A percentile compares a stretch with the other conserved stretches of the same genome.
Conservation (phyloP, 2,329 filamentous ascomycete species). For the Hypoxylon sp. region DNA sequence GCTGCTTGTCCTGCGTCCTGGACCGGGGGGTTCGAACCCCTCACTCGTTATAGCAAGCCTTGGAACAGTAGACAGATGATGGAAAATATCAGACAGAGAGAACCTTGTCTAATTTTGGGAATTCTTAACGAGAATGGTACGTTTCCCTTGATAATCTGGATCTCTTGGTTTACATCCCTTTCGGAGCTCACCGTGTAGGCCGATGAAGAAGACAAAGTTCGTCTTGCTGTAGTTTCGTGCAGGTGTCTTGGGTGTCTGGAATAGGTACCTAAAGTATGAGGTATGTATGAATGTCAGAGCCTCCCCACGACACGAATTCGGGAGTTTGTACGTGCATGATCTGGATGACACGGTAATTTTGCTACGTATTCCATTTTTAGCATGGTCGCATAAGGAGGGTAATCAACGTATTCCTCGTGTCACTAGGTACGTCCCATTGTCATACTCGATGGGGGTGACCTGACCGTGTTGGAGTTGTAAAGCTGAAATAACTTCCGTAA, state of each 20-base stretch:
- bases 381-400: conserved; percentile 22
- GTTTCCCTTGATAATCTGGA: conserved; percentile 13
- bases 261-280: background rate
- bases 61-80: conserved; percentile 18
- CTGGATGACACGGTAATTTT: conserved; percentile 37
- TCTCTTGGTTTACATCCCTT: conserved; percentile 20
- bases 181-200: conserved; percentile 16
- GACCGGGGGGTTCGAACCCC: conserved; percentile 19
- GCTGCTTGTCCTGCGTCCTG: conserved; percentile 22
- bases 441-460: conserved; percentile 22
- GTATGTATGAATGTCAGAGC: conserved; percentile 5
- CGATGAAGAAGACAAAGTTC: conserved; percentile 10
- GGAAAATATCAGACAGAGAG: conserved; percentile 23
- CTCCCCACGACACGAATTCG: conserved; percentile 15
- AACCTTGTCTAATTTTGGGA: conserved; percentile 44
- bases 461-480: conserved; percentile 18
- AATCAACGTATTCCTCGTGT: conserved; percentile 35
- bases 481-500: conserved; percentile 26
- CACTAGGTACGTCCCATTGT: conserved; percentile 25
- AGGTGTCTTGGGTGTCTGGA: conserved; percentile 9
- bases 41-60: conserved; percentile 20
- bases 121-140: conserved; percentile 43
- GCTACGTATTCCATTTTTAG: conserved; percentile 42
- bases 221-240: background rate
- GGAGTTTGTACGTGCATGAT: conserved; percentile 40